A percentile compares a stretch with the other conserved stretches of the same genome.
Conservation (phyloP, 768 basidiomycete genomes). For the Cystoderma amianthinum region DNA sequence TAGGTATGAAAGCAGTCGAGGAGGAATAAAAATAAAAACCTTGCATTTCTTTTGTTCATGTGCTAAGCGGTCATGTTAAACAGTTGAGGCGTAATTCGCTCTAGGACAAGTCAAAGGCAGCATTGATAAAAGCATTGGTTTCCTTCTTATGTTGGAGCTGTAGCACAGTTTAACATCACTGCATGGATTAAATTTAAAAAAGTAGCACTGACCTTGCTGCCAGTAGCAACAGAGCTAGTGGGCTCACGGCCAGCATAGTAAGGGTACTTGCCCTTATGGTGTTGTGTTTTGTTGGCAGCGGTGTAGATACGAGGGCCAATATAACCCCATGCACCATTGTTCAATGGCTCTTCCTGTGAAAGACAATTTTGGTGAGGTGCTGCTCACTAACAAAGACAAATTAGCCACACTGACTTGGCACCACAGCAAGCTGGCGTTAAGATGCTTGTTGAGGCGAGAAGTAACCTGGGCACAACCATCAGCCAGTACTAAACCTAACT, state of each 20-base stretch:
- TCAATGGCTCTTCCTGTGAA: constrained; percentile 79
- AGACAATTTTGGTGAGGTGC: background rate
- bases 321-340: constrained; percentile 97
- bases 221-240: constrained; percentile 87
- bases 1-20: too few species aligned
- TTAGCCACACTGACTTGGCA: constrained; percentile 43
- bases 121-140: constrained; percentile 64
- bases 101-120: constrained; percentile 37
- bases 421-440: constrained; percentile 91
- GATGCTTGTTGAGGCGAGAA: constrained; percentile 92
- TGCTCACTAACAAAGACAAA: too few species aligned
- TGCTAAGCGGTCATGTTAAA: background rate
- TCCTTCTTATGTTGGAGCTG: constrained; percentile 88
- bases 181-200: background rate
- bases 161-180: constrained; percentile 6
- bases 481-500: background rate
- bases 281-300: constrained; percentile 82
- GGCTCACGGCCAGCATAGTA: constrained; percentile 90
- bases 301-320: constrained; percentile 91
- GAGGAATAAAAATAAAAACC: too few species aligned
- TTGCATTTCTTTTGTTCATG: background rate
- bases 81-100: background rate
- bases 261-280: constrained; percentile 90
- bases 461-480: constrained; percentile 50
- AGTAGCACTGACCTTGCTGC: constrained; percentile 64